Evolutionary conservation across 2,329 filamentous ascomycete species (phyloP), one percentile per base, ranked within the genome.

Genomic region (Cladophialophora carrionii): DNA sequence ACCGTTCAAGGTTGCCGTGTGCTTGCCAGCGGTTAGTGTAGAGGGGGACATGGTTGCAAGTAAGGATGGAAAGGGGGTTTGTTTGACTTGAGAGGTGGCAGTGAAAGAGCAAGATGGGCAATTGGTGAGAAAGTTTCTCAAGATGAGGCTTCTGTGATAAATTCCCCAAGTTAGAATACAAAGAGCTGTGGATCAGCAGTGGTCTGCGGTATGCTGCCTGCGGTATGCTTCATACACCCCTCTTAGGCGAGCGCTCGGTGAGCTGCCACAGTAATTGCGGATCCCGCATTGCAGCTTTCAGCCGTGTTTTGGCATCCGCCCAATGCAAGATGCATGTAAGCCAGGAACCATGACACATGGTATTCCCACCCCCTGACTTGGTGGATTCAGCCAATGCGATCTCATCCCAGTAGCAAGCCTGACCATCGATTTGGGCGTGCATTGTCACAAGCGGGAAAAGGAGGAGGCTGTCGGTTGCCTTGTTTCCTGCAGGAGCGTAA

Each of bases 1-100:
- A 17, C 43, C 41, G 41, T 64, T 64, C 8, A 64, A 20, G 14
- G 10, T 24, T 26, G 52, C 31, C 10, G 49, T 64, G 41, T 64
- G 57, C 12, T 54, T 31, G 34, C 62, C 62, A n/a, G 62, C 24
- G 12, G 57, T 29, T n/a, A 64, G 41, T 17, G 49, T 9, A 12
- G 57, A 51, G 51, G 57, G 37, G 17, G 56, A 48, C 60, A 62
- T 54, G 32, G 12, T 32, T 26, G 32, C 32, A 22, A 20, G 54
- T 12, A n/a, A 41, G 37, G 8, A 17, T n/a, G 37, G 10, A 17
- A 20, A 17, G n/a, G 14, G 34, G 32, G 34, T 14, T 20, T 22
- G 24, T 20, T 51, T n/a, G 48, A 29, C 22, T 49, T 22, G 48
- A 9, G 48, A 17, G 5, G 1, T 43, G 37, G 6, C 14, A 51